These are phyloP conservation scores for Acanthochlamys bracteata DNA, from an alignment of 106 monocot genomes.

Conservation along the genomic window DNA sequence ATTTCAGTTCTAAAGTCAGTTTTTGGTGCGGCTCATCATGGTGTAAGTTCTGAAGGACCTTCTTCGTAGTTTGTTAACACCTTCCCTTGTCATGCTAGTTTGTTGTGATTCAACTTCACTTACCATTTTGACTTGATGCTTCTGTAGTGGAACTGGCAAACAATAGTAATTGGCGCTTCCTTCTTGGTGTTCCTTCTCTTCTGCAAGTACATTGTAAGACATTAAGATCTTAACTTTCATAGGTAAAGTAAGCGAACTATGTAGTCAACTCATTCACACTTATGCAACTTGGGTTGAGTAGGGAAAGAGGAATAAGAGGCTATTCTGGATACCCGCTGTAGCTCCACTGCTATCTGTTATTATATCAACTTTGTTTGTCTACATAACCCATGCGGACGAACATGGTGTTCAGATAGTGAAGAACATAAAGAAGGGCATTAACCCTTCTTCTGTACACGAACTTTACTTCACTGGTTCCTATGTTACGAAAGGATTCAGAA, in stretches of 20 bases:
- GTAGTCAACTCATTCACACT: too few species aligned
- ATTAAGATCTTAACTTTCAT: too few species aligned
- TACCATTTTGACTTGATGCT: too few species aligned
- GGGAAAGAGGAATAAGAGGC: slow-evolving; percentile 59
- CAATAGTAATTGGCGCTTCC: slow-evolving; percentile 41
- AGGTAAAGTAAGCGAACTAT: too few species aligned
- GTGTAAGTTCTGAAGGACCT: slow-evolving; percentile 31
- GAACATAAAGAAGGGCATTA: neutral
- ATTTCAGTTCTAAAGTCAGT: slow-evolving; percentile 53
- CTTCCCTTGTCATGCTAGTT: too few species aligned
- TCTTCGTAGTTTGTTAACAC: too few species aligned
- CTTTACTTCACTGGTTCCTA: neutral
- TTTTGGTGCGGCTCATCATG: slow-evolving; percentile 23
- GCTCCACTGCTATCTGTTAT: slow-evolving; percentile 48
- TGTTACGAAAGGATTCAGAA: slow-evolving; percentile 5
- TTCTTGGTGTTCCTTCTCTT: slow-evolving; percentile 58
- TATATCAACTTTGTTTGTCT: slow-evolving; percentile 42
- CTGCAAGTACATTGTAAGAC: slow-evolving; percentile 63
- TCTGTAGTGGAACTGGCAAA: slow-evolving; percentile 87
- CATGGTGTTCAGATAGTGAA: slow-evolving; percentile 45
- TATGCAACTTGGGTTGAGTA: slow-evolving; percentile 9
- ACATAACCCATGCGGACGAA: slow-evolving; percentile 34
- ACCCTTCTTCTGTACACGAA: slow-evolving; percentile 1
- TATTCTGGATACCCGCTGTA: slow-evolving; percentile 60
- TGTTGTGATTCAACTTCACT: too few species aligned